Evolutionary conservation across 1,139 yeast genomes (phyloP), one percentile per base, ranked within the genome.

Genomic region (Lodderomyces orthopsilosis): DNA sequence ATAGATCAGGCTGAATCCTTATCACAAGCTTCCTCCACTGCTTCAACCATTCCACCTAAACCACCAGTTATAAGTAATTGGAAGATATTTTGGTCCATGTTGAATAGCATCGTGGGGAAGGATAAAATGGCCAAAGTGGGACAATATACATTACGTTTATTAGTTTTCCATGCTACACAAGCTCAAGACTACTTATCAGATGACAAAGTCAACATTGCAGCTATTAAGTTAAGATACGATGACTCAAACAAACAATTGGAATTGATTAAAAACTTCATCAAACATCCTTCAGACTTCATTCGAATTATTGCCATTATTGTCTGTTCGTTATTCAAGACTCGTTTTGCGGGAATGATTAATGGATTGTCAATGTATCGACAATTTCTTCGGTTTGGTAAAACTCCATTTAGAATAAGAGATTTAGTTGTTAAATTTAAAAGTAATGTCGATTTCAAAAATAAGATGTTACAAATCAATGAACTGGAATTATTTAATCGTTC

Each of bases 41-140:
- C 34, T 6, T 30, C 34, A 3, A 30, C 34, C 6, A 30, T 30
- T 9, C 19, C 19, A 14, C 34, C 34, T 5, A 30, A 30, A 30
- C 19, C 34, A 6, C 42, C 24, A 38, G 3, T 22, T 6, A 44
- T 48, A 8, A 47, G 44, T 19, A 41, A 45, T 37, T 51, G 55
- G 58, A 83, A 78, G 41, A 64, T 83, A 4, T 65, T 81, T 45
- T 74, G 81, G 64, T 65, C 67, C 32, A 64, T 79, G 63, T 61
- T 82, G 46, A 76, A 74, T 47, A 74, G 75, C 45, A 61, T 83
- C 22, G 72, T 78, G 2, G 91, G 91, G 28, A 85, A 84, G 58
- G 93, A 85, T 55, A 83, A 83, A 54, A 48, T 82, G 51, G 85
- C 88, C 28, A 85, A 85, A 54, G 67, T 80, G 4, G 68, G 80